phyloP scores from a whole-genome alignment of 192 early-diverging fungal species.

The Rhizophagus clarus region DNA sequence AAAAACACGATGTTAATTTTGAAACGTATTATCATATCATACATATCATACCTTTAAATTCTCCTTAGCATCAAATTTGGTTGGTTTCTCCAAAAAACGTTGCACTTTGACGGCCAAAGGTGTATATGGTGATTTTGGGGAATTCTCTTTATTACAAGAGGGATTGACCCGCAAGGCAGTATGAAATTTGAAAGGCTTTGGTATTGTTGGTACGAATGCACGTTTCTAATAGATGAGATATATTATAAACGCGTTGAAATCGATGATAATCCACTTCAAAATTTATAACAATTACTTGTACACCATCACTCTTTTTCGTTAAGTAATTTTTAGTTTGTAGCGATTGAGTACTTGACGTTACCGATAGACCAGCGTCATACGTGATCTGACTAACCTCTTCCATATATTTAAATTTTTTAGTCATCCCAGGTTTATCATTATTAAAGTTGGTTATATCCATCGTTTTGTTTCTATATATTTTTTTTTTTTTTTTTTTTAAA shows the following conservation, averaged over 20 bases:
- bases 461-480: neutral
- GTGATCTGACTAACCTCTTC: neutral
- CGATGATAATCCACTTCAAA: neutral
- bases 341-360: too few relatives aligned
- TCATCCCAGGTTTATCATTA: neutral
- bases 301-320: neutral
- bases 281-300: neutral
- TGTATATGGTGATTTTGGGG: slow-evolving; percentile 2
- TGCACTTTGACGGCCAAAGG: neutral
- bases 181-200: slow-evolving; percentile 23
- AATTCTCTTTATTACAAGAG: neutral
- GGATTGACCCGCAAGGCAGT: neutral
- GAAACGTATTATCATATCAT: neutral
- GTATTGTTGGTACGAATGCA: neutral
- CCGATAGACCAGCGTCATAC: too few relatives aligned
- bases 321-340: neutral
- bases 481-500: too few relatives aligned
- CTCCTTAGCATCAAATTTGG: neutral
- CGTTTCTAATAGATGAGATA: neutral
- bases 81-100: slow-evolving; percentile 3
- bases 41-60: neutral
- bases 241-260: neutral
- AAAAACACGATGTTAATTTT: too few relatives aligned
- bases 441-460: neutral
- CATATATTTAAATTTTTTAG: neutral